A percentile compares a stretch with the other conserved stretches of the same genome.
phyloP scores from a whole-genome alignment of 495 filamentous ascomycete genomes.

The Talaromyces wortmannii region DNA sequence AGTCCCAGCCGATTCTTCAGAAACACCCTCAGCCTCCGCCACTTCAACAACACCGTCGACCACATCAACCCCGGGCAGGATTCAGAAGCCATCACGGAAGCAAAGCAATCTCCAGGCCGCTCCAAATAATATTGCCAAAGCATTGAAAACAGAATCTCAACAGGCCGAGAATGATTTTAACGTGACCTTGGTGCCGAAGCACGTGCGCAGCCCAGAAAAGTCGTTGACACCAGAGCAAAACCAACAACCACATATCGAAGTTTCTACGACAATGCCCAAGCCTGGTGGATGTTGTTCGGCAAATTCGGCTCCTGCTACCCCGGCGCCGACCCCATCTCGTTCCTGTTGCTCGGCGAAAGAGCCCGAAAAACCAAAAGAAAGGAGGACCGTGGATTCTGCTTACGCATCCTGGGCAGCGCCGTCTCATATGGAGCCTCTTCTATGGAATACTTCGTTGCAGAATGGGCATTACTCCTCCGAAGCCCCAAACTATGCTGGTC shows the following conservation, averaged over 20 bases:
- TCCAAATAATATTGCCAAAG: slow-evolving; percentile 19
- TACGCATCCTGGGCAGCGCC: background rate
- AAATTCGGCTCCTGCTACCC: slow-evolving; percentile 10
- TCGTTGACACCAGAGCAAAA: background rate
- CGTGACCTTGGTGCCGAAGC: background rate
- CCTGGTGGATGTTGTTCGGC: slow-evolving; percentile 23
- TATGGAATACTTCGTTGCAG: background rate
- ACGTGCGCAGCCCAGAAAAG: background rate
- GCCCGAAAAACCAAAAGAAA: background rate
- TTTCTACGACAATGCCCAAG: slow-evolving; percentile 3
- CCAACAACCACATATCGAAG: background rate
- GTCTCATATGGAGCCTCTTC: background rate
- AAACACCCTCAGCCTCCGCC: slow-evolving; percentile 1
- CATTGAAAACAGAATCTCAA: slow-evolving; percentile 15
- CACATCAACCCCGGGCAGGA: slow-evolving; percentile 9
- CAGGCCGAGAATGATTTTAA: slow-evolving; percentile 7
- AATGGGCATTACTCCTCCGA: background rate
- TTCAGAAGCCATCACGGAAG: slow-evolving; percentile 20
- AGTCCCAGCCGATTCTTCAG: slow-evolving; percentile 16
- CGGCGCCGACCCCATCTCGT: slow-evolving; percentile 7
- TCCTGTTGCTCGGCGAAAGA: slow-evolving; percentile 23
- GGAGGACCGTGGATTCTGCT: background rate
- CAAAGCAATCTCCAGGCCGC: slow-evolving; percentile 19
- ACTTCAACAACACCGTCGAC: slow-evolving; percentile 9
- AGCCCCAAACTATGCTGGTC: background rate